phyloP scores from a whole-genome alignment of 768 basidiomycete genomes.

The Boletus rubroflammeus region DNA sequence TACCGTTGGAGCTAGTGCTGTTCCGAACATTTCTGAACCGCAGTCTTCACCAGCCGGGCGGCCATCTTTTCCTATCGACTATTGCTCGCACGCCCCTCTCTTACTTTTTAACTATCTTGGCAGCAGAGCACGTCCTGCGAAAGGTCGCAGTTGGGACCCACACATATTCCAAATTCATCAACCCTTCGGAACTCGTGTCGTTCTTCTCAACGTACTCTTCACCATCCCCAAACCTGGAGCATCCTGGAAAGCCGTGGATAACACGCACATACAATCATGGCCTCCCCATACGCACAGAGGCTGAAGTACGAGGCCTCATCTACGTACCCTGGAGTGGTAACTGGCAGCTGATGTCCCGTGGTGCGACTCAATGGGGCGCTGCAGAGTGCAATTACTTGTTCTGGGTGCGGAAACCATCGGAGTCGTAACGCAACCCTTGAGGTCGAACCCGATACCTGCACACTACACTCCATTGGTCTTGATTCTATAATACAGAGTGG shows the following conservation, averaged over 20 bases:
- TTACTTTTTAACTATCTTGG: constrained; percentile 64
- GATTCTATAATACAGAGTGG: constrained; percentile 16
- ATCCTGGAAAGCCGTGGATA: constrained; percentile 52
- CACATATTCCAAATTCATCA: constrained; percentile 86
- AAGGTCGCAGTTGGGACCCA: constrained; percentile 88
- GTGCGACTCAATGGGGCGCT: constrained; percentile 43
- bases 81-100: constrained; percentile 81
- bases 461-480: no score
- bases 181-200: constrained; percentile 76
- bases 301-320: constrained; percentile 75
- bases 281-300: constrained; percentile 58
- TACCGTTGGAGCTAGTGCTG: neutral
- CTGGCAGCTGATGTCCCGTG: constrained; percentile 68
- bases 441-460: neutral
- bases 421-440: constrained; percentile 2
- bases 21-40: constrained; percentile 2
- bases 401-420: constrained; percentile 73
- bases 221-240: constrained; percentile 5
- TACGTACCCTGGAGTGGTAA: constrained; percentile 68
- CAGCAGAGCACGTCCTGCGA: constrained; percentile 79
- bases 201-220: constrained; percentile 70
- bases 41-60: constrained; percentile 67
- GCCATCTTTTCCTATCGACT: constrained; percentile 93
- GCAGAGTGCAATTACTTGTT: constrained; percentile 77
- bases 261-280: constrained; percentile 44